A percentile compares a stretch with the other conserved stretches of the same genome.
phyloP scores from a whole-genome alignment of 805 yeast genomes.

The Lachancea sp. region DNA sequence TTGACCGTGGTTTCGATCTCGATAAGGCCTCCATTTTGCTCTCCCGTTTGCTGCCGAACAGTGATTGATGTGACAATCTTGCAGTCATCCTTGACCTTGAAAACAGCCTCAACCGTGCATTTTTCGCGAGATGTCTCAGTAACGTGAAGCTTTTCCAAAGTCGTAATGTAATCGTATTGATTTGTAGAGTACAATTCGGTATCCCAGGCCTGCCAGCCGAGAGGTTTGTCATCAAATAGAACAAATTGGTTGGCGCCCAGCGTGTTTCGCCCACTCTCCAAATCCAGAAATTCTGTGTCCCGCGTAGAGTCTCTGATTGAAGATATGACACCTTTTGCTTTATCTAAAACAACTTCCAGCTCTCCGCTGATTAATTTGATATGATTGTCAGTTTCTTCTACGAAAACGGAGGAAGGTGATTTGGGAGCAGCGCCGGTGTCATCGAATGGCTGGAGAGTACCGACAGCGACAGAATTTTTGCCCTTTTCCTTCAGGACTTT shows the following conservation, averaged over 20 bases:
- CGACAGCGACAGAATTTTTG: slow-evolving; percentile 2
- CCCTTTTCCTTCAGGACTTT: slow-evolving; percentile 34
- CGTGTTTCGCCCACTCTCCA: slow-evolving; percentile 45
- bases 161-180: slow-evolving; percentile 48
- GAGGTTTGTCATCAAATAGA: slow-evolving; percentile 83
- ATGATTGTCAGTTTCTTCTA: slow-evolving; percentile 31
- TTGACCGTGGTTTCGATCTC: slow-evolving; percentile 56
- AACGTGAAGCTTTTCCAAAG: slow-evolving; percentile 29
- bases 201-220: slow-evolving; percentile 95
- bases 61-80: slow-evolving; percentile 64
- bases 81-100: slow-evolving; percentile 52
- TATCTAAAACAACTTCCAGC: slow-evolving; percentile 48
- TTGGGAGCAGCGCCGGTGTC: background rate
- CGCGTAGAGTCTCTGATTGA: slow-evolving; percentile 56
- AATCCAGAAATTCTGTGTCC: slow-evolving; percentile 61
- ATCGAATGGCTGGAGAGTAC: background rate
- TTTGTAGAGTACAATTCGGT: slow-evolving; percentile 85
- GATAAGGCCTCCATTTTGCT: slow-evolving; percentile 39
- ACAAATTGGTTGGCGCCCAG: slow-evolving; percentile 76
- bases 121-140: slow-evolving; percentile 45
- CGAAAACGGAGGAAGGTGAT: background rate
- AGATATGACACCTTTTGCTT: slow-evolving; percentile 53
- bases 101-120: slow-evolving; percentile 56
- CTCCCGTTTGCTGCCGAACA: slow-evolving; percentile 38
- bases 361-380: slow-evolving; percentile 55